These are phyloP conservation scores for Trypanosoma congolense DNA, from an alignment of 208 protist species.

Conservation along the genomic window DNA sequence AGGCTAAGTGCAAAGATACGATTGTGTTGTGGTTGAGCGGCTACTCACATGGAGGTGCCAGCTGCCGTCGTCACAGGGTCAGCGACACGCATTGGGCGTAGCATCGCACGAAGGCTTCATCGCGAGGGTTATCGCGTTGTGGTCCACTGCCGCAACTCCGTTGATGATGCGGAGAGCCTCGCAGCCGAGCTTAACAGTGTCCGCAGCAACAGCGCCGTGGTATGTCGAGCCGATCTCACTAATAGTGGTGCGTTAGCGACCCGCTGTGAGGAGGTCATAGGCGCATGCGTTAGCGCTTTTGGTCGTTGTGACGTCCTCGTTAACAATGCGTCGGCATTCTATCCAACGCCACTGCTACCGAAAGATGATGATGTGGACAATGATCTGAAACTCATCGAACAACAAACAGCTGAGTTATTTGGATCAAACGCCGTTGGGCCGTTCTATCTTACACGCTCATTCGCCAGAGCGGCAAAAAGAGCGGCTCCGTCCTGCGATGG, in stretches of 20 bases:
- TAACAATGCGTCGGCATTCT: slow-evolving; percentile 83
- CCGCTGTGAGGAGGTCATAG: slow-evolving; percentile 38
- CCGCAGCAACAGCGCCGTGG: slow-evolving; percentile 35
- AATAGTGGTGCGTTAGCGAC: slow-evolving; percentile 4
- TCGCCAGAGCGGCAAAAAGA: slow-evolving; percentile 31
- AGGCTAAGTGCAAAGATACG: no score
- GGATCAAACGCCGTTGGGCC: slow-evolving; percentile 75
- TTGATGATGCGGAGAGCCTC: slow-evolving; percentile 30
- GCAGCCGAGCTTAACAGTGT: slow-evolving; percentile 37
- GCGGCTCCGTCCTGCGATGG: slow-evolving; percentile 12
- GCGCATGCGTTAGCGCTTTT: slow-evolving; percentile 43
- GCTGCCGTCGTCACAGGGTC: slow-evolving; percentile 64
- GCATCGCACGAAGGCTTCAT: slow-evolving; percentile 43
- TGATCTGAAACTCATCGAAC: slow-evolving; percentile 14
- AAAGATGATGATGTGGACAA: slow-evolving; percentile 1
- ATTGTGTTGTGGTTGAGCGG: not conserved
- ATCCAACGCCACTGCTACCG: slow-evolving; percentile 50
- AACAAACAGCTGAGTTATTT: slow-evolving; percentile 38
- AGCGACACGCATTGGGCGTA: slow-evolving; percentile 46
- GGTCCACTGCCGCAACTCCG: slow-evolving; percentile 54
- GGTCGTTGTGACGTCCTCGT: slow-evolving; percentile 75
- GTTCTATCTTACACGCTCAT: slow-evolving; percentile 49
- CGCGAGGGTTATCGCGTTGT: slow-evolving; percentile 40
- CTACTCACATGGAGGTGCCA: slow-evolving; percentile 17
- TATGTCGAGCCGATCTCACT: slow-evolving; percentile 5